Evolutionary conservation across 1,284 basidiomycete species (phyloP), one percentile per base, ranked within the genome.

Genomic region (Peniophora sp.): DNA sequence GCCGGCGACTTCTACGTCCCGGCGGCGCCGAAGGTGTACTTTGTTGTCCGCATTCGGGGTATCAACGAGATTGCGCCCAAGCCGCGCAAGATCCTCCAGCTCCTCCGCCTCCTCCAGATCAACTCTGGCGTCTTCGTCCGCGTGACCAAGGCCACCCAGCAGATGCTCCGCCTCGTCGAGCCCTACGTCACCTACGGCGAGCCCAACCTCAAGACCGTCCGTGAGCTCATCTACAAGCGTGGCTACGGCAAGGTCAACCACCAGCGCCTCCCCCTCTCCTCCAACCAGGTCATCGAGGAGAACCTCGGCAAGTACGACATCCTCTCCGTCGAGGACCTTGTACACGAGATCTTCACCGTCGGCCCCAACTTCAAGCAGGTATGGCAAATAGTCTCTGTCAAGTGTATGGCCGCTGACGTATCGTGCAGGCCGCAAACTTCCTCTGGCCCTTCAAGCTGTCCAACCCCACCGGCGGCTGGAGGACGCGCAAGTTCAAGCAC

Each of bases 391-490:
- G 23, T 52, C 22, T 23, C 22, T n/a, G n/a, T n/a, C 42, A 11
- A 23, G 3, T 5, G 22, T 39, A 22, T 32, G 5, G 5, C 12
- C 15, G 9, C 37, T 49, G 53, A n/a, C 49, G 24, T 49, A n/a
- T 27, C 44, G 11, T 35, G n/a, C 55, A 88, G 83, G 91, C 86
- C 54, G 84, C 89, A 61, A 92, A 92, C 77, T 93, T 95, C 83
- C 85, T 99, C 53, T 98, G 96, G 94, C 94, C 97, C 24, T 98
- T 99, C 85, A 98, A 99, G 74, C 88, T 99, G 57, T 97, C 93
- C 61, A 98, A 97, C 85, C 95, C 97, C 54, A 98, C 83, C 63
- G 96, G 97, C 61, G 97, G 97, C 64, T 99, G 93, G 94, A 88
- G 91, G 73, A 83, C 81, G 66, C 83, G 93, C 68, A 99, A 99